Conservation (phyloP, 305 asterid genomes). For the Ajuga reptans region DNA sequence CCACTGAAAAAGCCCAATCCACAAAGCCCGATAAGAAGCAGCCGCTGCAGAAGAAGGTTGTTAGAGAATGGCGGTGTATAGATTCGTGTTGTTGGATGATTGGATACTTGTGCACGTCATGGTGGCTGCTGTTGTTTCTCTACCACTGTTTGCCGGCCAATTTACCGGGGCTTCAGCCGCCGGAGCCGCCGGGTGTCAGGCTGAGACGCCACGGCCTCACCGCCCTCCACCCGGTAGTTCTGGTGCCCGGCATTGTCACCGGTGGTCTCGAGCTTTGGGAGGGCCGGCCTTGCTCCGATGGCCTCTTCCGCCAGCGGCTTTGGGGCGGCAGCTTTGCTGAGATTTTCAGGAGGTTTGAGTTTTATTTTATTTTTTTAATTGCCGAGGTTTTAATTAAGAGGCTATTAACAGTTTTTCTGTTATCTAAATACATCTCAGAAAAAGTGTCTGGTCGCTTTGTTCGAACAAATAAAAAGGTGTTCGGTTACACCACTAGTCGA, state of each 20-base stretch:
- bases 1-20: constrained; percentile 1
- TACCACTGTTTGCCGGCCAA: constrained; percentile 43
- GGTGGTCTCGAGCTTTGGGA: constrained; percentile 96
- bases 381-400: no score
- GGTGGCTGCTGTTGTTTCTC: constrained; percentile 64
- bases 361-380: neutral
- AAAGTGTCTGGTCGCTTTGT: no score
- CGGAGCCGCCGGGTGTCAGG: constrained; percentile 57
- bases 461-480: no score
- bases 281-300: constrained; percentile 74
- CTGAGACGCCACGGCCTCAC: constrained; percentile 53
- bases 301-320: constrained; percentile 64
- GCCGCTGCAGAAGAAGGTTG: constrained; percentile 16
- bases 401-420: no score
- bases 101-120: constrained; percentile 57
- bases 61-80: constrained; percentile 59
- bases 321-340: constrained; percentile 81
- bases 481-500: no score
- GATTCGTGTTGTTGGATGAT: constrained; percentile 60
- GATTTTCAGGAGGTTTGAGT: constrained; percentile 52
- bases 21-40: neutral
- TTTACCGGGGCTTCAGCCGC: constrained; percentile 39
- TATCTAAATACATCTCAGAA: no score
- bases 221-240: constrained; percentile 61
- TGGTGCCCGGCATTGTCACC: constrained; percentile 83